phyloP scores from a whole-genome alignment of 23 red algal genomes.

The Pyropia haitanensis region DNA sequence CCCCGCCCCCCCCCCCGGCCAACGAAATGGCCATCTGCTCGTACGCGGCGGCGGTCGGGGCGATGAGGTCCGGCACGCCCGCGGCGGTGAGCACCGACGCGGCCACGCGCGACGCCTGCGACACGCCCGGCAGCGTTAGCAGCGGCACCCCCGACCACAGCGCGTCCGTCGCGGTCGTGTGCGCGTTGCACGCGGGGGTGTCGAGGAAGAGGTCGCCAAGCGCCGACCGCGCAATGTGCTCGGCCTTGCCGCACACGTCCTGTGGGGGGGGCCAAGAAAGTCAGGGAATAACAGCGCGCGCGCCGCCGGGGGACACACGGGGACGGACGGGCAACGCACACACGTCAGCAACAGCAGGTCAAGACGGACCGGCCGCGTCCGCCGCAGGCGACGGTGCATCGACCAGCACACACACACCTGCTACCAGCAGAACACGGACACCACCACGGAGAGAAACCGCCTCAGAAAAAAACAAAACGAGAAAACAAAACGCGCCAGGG shows the following conservation, averaged over 20 bases:
- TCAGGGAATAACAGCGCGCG: no score
- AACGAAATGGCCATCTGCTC: constrained; percentile 64
- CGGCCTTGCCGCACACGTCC: constrained; percentile 67
- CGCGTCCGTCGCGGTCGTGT: constrained; percentile 68
- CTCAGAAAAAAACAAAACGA: no score
- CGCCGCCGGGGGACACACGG: no score
- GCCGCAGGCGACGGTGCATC: no score
- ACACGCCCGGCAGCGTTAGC: constrained; percentile 54
- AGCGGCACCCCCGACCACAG: constrained; percentile 73
- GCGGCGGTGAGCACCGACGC: constrained; percentile 63
- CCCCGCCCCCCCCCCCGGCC: constrained; percentile 30
- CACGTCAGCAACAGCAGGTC: no score
- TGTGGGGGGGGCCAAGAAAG: no score
- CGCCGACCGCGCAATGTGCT: constrained; percentile 65
- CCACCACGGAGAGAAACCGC: no score
- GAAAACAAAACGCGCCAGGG: no score
- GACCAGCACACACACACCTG: no score
- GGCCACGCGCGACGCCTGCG: constrained; percentile 67
- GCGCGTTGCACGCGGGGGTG: constrained; percentile 73
- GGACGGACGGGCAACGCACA: no score
- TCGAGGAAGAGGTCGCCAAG: constrained; percentile 74
- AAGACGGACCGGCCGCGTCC: no score
- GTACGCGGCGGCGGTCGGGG: constrained; percentile 51
- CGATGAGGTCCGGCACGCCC: constrained; percentile 59
- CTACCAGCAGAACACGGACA: no score